Conservation (phyloP, 176 grass and related monocot genomes). For the Puccinellia tenuiflora region DNA sequence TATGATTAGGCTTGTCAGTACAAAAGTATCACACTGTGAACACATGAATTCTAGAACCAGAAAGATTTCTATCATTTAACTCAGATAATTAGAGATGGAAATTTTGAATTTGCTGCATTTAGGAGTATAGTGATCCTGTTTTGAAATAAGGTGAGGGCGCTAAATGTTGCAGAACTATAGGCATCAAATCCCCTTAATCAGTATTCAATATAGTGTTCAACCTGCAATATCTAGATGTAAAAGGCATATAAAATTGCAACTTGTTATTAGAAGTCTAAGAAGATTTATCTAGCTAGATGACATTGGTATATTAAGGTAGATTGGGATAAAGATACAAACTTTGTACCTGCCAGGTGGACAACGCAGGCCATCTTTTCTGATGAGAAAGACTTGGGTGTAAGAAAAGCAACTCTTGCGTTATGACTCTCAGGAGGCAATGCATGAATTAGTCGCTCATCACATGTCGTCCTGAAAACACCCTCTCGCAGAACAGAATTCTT, state of each 20-base stretch:
- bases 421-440: constrained; percentile 81
- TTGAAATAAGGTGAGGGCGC: not conserved
- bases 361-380: constrained; percentile 87
- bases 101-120: not conserved
- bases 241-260: constrained; percentile 6
- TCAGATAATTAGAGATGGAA: not conserved
- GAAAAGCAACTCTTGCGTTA: constrained; percentile 86
- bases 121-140: not conserved
- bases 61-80: not conserved
- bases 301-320: not conserved
- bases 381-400: constrained; percentile 63
- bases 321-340: not conserved
- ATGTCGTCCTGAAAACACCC: constrained; percentile 71
- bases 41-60: not conserved
- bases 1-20: not conserved
- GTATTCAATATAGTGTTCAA: not conserved
- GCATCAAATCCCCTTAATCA: not conserved
- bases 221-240: not conserved
- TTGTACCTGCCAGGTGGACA: constrained; percentile 87
- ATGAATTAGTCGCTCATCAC: constrained; percentile 55
- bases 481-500: constrained; percentile 71
- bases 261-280: constrained; percentile 4
- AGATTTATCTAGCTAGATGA: not conserved
- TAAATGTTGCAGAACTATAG: not conserved
- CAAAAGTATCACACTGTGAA: not conserved